Base-by-base conservation (phyloP, 768 basidiomycete species). In the Boletus sensibilis region DNA sequence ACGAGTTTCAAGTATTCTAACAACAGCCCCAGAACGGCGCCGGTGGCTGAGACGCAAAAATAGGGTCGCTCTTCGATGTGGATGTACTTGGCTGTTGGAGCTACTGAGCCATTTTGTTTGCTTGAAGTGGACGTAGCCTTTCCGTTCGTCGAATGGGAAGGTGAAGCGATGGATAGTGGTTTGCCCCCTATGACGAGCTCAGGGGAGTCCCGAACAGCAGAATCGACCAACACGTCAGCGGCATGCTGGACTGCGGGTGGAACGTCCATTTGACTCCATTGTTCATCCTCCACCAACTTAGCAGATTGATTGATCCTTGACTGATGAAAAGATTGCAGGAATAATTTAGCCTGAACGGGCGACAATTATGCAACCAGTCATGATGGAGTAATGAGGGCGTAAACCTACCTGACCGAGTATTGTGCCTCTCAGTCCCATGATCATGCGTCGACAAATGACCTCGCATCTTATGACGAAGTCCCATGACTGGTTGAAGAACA, bases 231-330 rank as follows among this genome's bases (percentile, higher is more conserved):
- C 10, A 87, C 75, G 63, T 90, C 81, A 37, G 87, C 80, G n/a
- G 84, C 76, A 47, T 79, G 81, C 72, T 98, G 96, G 27, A 91
- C 72, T 5, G 75, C 60, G 5, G 76, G 66, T 1, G 86, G 75
- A 14, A 96, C 84, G 53, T 97, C 72, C 14, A 84, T 79, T 16
- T 90, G 89, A 55, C 78, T 84, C 97, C 97, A 98, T 57, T 88
- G 89, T 68, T 99, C 97, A 62, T 98, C 94, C 70, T 98, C 94
- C 9, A 99, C 96, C 27, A 92, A 75, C 69, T 89, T 92, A 27
- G 96, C 95, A 3, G 88, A 90, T 53, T 80, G 81, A 3, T 86
- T 82, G 42, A 98, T 82, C 49, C 89, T 81, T 12, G 79, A 72
- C 62, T 94, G 87, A 67, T 99, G 97, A 74, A 95, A 98, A 1